phyloP scores from a whole-genome alignment of 345 rosid genomes.

The Chamaenerion angustifolium region DNA sequence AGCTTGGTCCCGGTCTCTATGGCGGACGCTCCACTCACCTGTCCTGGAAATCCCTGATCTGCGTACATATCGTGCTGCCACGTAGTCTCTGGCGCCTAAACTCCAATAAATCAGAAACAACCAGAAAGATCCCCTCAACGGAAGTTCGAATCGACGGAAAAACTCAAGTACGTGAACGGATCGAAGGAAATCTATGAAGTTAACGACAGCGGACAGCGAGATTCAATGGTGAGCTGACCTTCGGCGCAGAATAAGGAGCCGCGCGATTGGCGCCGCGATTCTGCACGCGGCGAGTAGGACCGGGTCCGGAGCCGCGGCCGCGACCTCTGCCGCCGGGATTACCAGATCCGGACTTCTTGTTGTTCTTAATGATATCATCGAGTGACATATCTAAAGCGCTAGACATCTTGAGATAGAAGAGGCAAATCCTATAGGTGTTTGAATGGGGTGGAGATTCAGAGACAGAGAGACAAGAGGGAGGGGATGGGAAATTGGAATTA shows the following conservation, averaged over 20 bases:
- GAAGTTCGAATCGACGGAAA: constrained; percentile 4
- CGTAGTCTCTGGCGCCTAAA: constrained; percentile 74
- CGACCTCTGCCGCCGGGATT: constrained; percentile 42
- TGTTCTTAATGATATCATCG: constrained; percentile 83
- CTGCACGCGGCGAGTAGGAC: constrained; percentile 48
- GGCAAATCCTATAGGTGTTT: constrained; percentile 2
- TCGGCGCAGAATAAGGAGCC: constrained; percentile 49
- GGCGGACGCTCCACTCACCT: constrained; percentile 41
- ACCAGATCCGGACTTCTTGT: constrained; percentile 58
- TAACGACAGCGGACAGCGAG: constrained; percentile 1
- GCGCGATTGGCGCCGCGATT: constrained; percentile 53
- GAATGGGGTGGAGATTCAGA: neutral
- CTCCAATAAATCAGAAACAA: constrained; percentile 11
- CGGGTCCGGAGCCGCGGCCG: constrained; percentile 22
- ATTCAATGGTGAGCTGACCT: constrained; percentile 14
- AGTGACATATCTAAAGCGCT: constrained; percentile 91
- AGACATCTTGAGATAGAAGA: constrained; percentile 34
- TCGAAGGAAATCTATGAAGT: neutral
- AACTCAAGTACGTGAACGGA: constrained; percentile 2
- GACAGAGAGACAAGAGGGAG: neutral
- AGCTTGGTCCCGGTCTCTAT: constrained; percentile 96
- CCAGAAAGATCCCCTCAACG: constrained; percentile 8
- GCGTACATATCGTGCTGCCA: constrained; percentile 89
- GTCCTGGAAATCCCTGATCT: constrained; percentile 30
- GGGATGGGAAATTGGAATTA: neutral